Base-by-base conservation (phyloP, 805 yeast genomes). In the Kodamaea hsintzibuensis region DNA sequence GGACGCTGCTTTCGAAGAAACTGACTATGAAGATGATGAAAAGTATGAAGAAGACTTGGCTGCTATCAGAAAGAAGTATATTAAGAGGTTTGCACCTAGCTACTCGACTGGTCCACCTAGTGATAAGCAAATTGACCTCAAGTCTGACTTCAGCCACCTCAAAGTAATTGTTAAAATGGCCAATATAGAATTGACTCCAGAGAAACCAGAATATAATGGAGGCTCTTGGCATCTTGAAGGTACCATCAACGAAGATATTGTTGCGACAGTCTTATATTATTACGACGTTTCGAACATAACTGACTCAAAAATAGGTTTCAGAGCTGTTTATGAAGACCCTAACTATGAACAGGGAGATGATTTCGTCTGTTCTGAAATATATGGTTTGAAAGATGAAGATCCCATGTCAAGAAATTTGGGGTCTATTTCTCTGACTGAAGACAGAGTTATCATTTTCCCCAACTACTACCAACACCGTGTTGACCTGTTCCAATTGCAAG, bases 171-270 rank as follows among this genome's bases (percentile, higher is more conserved):
- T 67, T 8, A 76, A 76, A 53, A 35, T 76, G 56, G 77, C 78
- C 17, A 71, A 69, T 53, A 76, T 76, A 42, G 72, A 70, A 50
- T 60, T 76, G 48, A 72, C 76, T 1, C 79, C 79, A 0, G 76
- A 74, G 42, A 68, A 66, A 22, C 74, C 78, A 1, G 46, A 50
- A 2, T 76, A 74, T 52, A 52, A 56, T 1, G 80, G 79, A 2
- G 79, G 79, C 1, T 57, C 73, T 2, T 76, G 80, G 79, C 79
- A 75, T 50, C 67, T 74, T 1, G 79, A 76, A 57, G 80, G 79
- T 0, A 63, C 74, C 9, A 65, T 66, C 22, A 71, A 71, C 55
- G 80, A 76, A 57, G 71, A 73, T 54, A 74, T 76, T 47, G 71
- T 75, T 7, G 78, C 79, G 3, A 73, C 78, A 2, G 63, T 69